Evolutionary conservation across 768 basidiomycete genomes (phyloP), one percentile per base, ranked within the genome.

Genomic region (Candolleomyces aberdarensis): DNA sequence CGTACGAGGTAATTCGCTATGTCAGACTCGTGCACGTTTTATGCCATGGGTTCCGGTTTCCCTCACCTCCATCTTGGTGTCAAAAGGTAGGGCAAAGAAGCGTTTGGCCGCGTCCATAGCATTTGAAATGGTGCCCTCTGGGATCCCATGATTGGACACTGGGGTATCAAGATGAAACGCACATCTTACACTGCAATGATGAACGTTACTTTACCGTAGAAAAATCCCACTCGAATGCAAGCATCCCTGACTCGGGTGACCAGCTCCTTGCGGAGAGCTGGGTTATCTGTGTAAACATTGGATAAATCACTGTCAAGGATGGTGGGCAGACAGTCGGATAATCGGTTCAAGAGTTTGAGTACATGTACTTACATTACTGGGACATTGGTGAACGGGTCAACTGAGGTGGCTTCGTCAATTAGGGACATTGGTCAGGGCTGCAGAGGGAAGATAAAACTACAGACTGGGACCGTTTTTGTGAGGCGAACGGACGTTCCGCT

Each of bases 171-270:
- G 26, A 26, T 26, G 26, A 26, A 26, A 26, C 26, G 26, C 26
- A 26, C 26, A 26, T 26, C 26, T 26, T 26, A 3, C 52, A 39
- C 26, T 32, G 32, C 10, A 15, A 17, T 49, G 41, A 0, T 19
- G 46, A 32, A 13, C 9, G 20, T 10, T 40, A 10, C 44, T 26
- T 20, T 63, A 89, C 89, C 83, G 66, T 94, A 95, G 71, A 95
- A 91, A 70, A 96, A 94, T 1, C 93, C 93, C 6, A 91, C 91
- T 56, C 84, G 80, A 58, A 91, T 85, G 64, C 91, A 93, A 0
- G 93, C 92, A 64, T 89, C 80, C 57, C 88, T 79, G 47, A 95
- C 81, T 63, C 83, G 72, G 22, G 74, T 67, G 0, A 85, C 90
- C 1, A 94, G 71, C 1, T 69, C 72, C 54, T 70, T 67, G 47